phyloP scores from a whole-genome alignment of 495 filamentous ascomycete genomes.

The Xylaria venustula region DNA sequence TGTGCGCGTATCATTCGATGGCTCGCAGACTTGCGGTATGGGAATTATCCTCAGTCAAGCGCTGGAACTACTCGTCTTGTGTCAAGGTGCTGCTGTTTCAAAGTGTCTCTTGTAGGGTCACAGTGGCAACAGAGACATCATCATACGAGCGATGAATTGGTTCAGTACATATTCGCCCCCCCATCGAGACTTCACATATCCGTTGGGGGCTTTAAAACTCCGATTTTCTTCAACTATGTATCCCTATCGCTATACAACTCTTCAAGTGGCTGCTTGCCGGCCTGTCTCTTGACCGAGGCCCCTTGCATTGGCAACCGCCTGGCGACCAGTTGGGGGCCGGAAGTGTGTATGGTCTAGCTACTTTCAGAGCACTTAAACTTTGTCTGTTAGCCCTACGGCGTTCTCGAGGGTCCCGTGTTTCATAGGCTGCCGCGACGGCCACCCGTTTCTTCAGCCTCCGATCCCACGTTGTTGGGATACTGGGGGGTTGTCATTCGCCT shows the following conservation, averaged over 20 bases:
- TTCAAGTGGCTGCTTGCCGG: neutral
- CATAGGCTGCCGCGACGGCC: constrained; percentile 2
- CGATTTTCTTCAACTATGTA: neutral
- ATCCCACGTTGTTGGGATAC: constrained; percentile 10
- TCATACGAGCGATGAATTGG: constrained; percentile 5
- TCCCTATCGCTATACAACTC: neutral
- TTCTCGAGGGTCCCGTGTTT: constrained; percentile 1
- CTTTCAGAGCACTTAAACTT: neutral
- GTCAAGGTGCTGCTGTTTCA: neutral
- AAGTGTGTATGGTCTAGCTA: neutral
- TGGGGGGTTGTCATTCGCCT: neutral
- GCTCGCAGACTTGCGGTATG: neutral
- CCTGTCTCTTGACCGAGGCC: neutral
- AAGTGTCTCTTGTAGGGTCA: neutral
- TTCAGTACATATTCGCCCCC: constrained; percentile 7
- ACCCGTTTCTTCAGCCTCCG: neutral
- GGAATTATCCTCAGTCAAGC: neutral
- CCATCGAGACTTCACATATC: neutral
- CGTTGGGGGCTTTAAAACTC: neutral
- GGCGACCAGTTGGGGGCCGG: constrained; percentile 8
- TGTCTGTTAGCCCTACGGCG: constrained; percentile 1
- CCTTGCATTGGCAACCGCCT: neutral
- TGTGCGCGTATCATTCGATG: neutral
- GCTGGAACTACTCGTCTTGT: neutral
- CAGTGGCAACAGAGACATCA: neutral